Evolutionary conservation across 2,329 filamentous ascomycete species (phyloP).

Genomic region (Colletotrichum camelliae): DNA sequence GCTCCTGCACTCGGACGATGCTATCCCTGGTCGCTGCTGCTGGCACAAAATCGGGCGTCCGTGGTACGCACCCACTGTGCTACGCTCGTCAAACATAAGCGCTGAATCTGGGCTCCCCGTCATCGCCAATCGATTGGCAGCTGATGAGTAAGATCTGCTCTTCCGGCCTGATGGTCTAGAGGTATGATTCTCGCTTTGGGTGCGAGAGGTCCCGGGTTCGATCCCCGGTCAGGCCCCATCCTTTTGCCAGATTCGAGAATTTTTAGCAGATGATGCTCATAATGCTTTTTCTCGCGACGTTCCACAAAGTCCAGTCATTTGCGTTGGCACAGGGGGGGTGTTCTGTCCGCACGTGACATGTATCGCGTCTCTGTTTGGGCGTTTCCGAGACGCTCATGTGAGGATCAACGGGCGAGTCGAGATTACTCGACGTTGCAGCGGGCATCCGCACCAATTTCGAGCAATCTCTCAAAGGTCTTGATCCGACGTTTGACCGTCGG

Average conservation of each 20-base stretch:
- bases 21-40: not conserved
- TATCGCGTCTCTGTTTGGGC: not conserved
- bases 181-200: constrained; percentile 41
- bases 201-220: constrained; percentile 40
- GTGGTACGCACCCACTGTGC: not conserved
- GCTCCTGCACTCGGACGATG: not conserved
- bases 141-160: not conserved
- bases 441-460: constrained; percentile 15
- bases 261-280: not conserved
- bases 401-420: constrained; percentile 21
- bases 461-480: constrained; percentile 11
- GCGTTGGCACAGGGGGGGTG: not conserved
- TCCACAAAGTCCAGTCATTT: not conserved
- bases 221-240: constrained; percentile 32
- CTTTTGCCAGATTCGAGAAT: constrained; percentile 1
- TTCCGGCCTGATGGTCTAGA: constrained; percentile 34
- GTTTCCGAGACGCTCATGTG: not conserved
- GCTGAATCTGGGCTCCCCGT: not conserved
- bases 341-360: not conserved
- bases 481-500: not conserved
- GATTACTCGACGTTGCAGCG: constrained; percentile 10
- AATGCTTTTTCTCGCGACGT: not conserved
- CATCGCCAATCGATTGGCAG: not conserved
- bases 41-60: not conserved
- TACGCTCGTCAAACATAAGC: not conserved